Evolutionary conservation across 2,329 filamentous ascomycete species (phyloP), one percentile per base, ranked within the genome.

Genomic region (Ophiostoma fasciatum): DNA sequence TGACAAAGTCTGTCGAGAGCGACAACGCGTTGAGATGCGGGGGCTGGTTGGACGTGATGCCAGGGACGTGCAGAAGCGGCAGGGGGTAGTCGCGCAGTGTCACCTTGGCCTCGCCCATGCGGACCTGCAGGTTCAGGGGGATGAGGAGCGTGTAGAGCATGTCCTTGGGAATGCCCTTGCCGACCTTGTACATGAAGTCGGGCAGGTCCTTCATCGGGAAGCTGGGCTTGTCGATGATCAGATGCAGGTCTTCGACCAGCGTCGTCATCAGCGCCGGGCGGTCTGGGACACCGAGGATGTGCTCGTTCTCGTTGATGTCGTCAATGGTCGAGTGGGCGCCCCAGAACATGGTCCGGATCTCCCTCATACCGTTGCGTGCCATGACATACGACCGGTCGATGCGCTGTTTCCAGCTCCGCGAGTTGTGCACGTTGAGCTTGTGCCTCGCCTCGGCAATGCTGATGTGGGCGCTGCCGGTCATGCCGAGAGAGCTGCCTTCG

Each of bases 111-210:
- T 98, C 90, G 33, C 85, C 82, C 76, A 94, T 87, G 41, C 82
- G 82, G 43, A 98, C 69, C 45, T 84, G 77, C 3, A 98, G 68
- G 54, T 81, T 82, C 77, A 94, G 84, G 0, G 90, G 92, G 10
- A 98, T 64, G 14, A 98, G 67, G 15, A 98, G 64, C 9, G 84
- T 77, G 53, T 96, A 98, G 50, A 88, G 66, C 71, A 85, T 98
- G 49, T 92, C 78, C 43, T 74, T 68, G 1, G 90, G 90, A 74
- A 98, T 92, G 1, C 90, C 90, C 59, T 98, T 98, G n/a, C 90
- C 90, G 39, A 96, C 78, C 32, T 74, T 73, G 51, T 94, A 71
- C 19, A 98, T 62, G 52, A 93, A 98, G 13, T 80, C 71, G 0
- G 88, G 82, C 37, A 88, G 74, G 11, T 94, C 77, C 3, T 73